A percentile compares a stretch with the other conserved stretches of the same genome.
phyloP scores from a whole-genome alignment of 208 protist genomes.

The Chromosphaera perkinsii region DNA sequence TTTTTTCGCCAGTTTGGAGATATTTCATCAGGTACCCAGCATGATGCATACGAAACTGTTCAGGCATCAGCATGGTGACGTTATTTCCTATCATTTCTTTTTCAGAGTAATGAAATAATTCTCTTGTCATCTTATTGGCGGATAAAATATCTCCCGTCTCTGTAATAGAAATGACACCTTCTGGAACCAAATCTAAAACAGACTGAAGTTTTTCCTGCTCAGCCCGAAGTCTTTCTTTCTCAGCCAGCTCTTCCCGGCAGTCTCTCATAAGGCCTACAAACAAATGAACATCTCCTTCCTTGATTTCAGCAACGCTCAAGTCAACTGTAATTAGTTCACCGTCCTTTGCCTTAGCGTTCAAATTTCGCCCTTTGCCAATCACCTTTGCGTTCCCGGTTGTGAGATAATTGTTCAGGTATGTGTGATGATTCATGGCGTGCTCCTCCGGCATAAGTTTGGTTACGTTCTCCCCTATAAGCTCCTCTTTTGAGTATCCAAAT shows the following conservation, averaged over 20 bases:
- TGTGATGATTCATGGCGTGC: not conserved
- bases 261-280: too few species aligned
- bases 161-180: too few species aligned
- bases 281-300: too few species aligned
- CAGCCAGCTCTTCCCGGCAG: too few species aligned
- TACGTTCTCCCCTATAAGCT: not conserved
- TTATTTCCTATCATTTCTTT: not conserved
- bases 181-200: too few species aligned
- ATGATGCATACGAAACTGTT: not conserved
- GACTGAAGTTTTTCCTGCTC: too few species aligned
- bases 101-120: not conserved
- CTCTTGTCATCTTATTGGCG: not conserved
- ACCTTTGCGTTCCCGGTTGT: not conserved
- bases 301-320: not conserved
- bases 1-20: not conserved
- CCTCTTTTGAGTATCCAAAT: not conserved
- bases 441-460: not conserved
- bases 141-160: not conserved
- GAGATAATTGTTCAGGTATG: not conserved
- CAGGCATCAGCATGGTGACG: not conserved
- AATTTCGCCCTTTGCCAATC: not conserved
- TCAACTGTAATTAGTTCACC: not conserved
- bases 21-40: not conserved
- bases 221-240: too few species aligned
- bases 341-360: not conserved